Evolutionary conservation across 148 eudicot species (phyloP).

Genomic region (Cornus suecica): DNA sequence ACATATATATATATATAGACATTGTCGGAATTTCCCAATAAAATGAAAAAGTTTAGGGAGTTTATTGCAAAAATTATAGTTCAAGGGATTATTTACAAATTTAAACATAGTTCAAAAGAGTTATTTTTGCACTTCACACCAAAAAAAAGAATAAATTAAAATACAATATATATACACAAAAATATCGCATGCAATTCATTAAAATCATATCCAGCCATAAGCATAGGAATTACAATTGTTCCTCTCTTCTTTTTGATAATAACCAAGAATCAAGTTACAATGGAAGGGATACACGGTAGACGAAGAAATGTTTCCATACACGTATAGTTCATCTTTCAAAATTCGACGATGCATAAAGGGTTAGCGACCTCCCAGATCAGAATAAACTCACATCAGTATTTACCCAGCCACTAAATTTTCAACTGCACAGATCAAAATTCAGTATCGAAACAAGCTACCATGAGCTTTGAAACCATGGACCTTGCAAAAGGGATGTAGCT

Average conservation of each 20-base stretch:
- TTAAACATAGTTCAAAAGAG: too few relatives aligned
- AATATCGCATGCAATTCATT: not conserved
- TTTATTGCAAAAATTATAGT: too few relatives aligned
- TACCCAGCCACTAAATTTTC: not conserved
- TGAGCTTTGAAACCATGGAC: conserved; percentile 74
- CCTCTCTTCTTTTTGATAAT: too few relatives aligned
- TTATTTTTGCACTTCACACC: too few relatives aligned
- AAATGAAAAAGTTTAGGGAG: too few relatives aligned
- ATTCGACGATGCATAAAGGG: too few relatives aligned
- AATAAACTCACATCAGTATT: not conserved
- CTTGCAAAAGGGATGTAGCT: conserved; percentile 95
- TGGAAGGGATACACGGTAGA: not conserved
- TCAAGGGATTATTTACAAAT: too few relatives aligned
- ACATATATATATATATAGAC: too few relatives aligned
- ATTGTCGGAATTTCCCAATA: too few relatives aligned
- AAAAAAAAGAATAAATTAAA: too few relatives aligned
- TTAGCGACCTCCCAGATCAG: not conserved
- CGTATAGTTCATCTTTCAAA: not conserved
- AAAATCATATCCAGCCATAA: not conserved
- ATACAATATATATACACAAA: too few relatives aligned
- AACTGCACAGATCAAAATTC: conserved; percentile 50
- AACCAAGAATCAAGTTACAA: not conserved
- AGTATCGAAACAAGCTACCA: conserved; percentile 83
- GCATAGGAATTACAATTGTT: too few relatives aligned
- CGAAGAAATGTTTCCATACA: not conserved